Evolutionary conservation across 2,329 filamentous ascomycete species (phyloP), one percentile per base, ranked within the genome.

Genomic region (Penicillium brevicompactum): DNA sequence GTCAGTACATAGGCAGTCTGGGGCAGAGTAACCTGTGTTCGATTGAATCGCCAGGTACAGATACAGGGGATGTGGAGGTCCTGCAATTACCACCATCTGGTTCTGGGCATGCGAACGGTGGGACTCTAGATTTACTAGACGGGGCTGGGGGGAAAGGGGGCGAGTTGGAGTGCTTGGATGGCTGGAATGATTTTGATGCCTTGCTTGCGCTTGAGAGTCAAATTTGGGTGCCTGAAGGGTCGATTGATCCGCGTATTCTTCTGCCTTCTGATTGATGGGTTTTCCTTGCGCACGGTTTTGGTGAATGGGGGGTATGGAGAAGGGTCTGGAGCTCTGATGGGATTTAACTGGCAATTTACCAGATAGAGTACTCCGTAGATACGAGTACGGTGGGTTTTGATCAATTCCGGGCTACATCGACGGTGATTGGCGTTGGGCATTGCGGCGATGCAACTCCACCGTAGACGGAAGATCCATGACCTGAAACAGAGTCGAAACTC

Each of bases 111-210:
- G 51, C 18, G 50, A 41, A 18, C 32, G 37, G 22, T 30, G 55
- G 45, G 27, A 37, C 44, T 9, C 22, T 56, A 38, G 45, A 58
- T 53, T 47, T 58, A 54, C 49, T 58, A 54, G 57, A 66, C 57
- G n/a, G 40, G 49, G 49, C 53, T 55, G 46, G 49, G 46, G 38
- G 59, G 55, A 53, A 51, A 47, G 55, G 10, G 59, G 60, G 24
- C 46, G 56, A n/a, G 2, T 37, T 37, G 3, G 6, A 13, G 11
- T 13, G 34, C 4, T 11, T 34, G 9, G 38, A 49, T 41, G 30
- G 46, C 37, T 75, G 72, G 72, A 74, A 74, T 65, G 71, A 72
- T 16, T 75, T 75, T 48, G 72, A 74, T 61, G 54, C 59, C 42
- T 58, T 74, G 56, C 55, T 74, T 53, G 68, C 69, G 45, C 63